Conservation (phyloP, 2,329 filamentous ascomycete genomes). For the Zymoseptoria tritici region DNA sequence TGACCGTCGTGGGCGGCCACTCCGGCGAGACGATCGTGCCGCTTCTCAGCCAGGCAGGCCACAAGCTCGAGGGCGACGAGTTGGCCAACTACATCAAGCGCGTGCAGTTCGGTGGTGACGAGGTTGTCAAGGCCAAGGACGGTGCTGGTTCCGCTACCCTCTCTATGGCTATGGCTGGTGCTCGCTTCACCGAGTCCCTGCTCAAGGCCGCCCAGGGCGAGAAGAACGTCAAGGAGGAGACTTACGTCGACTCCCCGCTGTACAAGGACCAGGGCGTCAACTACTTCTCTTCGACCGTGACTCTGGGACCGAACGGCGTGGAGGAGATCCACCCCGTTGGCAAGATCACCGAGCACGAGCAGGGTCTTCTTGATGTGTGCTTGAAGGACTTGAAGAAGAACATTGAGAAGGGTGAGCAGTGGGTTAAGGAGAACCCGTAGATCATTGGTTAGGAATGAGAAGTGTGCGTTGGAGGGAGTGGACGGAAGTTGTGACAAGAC, state of each 20-base stretch:
- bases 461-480: constrained; percentile 6
- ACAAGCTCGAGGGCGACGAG: constrained; percentile 73
- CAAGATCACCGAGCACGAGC: constrained; percentile 74
- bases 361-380: constrained; percentile 81
- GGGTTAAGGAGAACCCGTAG: constrained; percentile 52
- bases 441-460: constrained; percentile 3
- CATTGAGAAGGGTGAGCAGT: constrained; percentile 81
- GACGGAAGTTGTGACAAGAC: constrained; percentile 4
- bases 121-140: constrained; percentile 98
- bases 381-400: constrained; percentile 82
- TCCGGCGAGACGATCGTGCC: constrained; percentile 97
- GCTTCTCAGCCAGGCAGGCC: constrained; percentile 87
- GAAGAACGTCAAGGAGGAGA: constrained; percentile 91
- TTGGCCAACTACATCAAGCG: constrained; percentile 75
- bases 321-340: constrained; percentile 88
- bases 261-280: constrained; percentile 98
- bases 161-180: constrained; percentile 97
- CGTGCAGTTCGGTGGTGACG: constrained; percentile 97
- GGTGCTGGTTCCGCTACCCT: constrained; percentile 94
- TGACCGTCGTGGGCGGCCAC: constrained; percentile 95
- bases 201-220: constrained; percentile 88
- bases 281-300: constrained; percentile 92
- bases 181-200: constrained; percentile 77
- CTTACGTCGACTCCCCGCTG: constrained; percentile 92
- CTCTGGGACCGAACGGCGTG: constrained; percentile 93